Conservation (phyloP, 345 rosid genomes). For the Lenwebbia sp. region DNA sequence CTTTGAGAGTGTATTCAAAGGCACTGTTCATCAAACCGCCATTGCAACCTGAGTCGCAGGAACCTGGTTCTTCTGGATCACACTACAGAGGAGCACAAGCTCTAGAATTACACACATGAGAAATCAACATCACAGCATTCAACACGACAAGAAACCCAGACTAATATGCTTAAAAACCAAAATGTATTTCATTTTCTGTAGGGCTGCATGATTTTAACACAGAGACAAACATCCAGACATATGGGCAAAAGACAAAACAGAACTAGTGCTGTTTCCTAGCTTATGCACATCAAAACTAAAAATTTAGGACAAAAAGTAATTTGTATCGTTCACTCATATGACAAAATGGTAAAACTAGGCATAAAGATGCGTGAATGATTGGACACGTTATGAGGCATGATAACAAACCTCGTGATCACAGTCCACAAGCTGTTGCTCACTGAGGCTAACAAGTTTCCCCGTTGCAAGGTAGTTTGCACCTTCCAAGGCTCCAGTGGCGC, state of each 20-base stretch:
- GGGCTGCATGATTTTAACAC: background rate
- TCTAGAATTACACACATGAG: background rate
- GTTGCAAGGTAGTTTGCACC: conserved; percentile 90
- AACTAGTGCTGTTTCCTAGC: background rate
- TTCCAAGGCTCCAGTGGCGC: conserved; percentile 92
- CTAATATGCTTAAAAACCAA: background rate
- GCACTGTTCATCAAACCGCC: conserved; percentile 97
- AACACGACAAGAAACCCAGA: background rate
- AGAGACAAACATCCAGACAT: background rate
- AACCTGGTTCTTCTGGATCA: conserved; percentile 75
- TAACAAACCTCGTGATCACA: conserved; percentile 88
- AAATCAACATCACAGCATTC: background rate
- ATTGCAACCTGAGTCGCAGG: conserved; percentile 92
- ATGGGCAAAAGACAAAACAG: background rate
- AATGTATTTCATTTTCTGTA: background rate
- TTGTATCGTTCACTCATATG: background rate
- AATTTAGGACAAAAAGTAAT: background rate
- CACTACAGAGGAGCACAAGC: conserved; percentile 35
- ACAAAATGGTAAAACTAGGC: background rate
- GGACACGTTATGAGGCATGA: background rate
- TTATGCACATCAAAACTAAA: background rate
- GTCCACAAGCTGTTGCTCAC: conserved; percentile 99
- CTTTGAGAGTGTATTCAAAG: conserved; percentile 72
- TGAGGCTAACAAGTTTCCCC: conserved; percentile 85
- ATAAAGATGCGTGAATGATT: background rate